Conservation (phyloP, 345 rosid genomes). For the Aquilaria yunnanensis region DNA sequence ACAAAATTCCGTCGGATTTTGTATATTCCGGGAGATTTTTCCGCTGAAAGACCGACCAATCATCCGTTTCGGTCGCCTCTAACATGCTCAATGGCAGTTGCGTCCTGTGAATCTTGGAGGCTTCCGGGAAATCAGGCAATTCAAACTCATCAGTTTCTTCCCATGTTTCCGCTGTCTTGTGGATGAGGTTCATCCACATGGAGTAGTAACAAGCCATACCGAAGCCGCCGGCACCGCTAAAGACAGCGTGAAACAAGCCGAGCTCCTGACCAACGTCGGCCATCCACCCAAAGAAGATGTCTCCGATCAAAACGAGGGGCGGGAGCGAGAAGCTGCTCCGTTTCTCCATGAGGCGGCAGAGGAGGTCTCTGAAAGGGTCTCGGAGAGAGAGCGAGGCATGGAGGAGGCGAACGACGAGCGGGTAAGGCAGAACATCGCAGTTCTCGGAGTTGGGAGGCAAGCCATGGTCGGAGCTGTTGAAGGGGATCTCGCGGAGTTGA, state of each 20-base stretch:
- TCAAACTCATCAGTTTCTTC: slow-evolving; percentile 18
- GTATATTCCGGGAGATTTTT: slow-evolving; percentile 31
- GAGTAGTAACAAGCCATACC: slow-evolving; percentile 58
- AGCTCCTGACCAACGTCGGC: slow-evolving; percentile 38
- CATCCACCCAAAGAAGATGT: slow-evolving; percentile 57
- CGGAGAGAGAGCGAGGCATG: slow-evolving; percentile 49
- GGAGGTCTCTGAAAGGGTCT: slow-evolving; percentile 32
- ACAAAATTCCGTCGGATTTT: slow-evolving; percentile 23
- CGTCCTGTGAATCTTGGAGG: slow-evolving; percentile 26
- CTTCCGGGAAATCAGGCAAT: slow-evolving; percentile 45
- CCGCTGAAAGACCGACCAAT: slow-evolving; percentile 35
- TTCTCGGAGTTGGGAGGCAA: slow-evolving; percentile 69
- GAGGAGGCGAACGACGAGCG: slow-evolving; percentile 40
- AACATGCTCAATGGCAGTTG: slow-evolving; percentile 35
- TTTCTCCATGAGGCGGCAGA: slow-evolving; percentile 15
- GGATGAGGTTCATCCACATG: slow-evolving; percentile 39
- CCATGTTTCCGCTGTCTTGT: slow-evolving; percentile 4
- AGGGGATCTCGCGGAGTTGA: slow-evolving; percentile 50
- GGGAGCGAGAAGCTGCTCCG: neutral
- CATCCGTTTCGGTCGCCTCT: slow-evolving; percentile 45
- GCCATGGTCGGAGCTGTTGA: slow-evolving; percentile 52
- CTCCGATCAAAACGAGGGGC: slow-evolving; percentile 43
- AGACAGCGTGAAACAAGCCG: slow-evolving; percentile 49
- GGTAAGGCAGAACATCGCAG: slow-evolving; percentile 62
- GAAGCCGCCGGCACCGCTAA: slow-evolving; percentile 37